Evolutionary conservation across 2,329 filamentous ascomycete species (phyloP).

Genomic region (Penicillium hordei): DNA sequence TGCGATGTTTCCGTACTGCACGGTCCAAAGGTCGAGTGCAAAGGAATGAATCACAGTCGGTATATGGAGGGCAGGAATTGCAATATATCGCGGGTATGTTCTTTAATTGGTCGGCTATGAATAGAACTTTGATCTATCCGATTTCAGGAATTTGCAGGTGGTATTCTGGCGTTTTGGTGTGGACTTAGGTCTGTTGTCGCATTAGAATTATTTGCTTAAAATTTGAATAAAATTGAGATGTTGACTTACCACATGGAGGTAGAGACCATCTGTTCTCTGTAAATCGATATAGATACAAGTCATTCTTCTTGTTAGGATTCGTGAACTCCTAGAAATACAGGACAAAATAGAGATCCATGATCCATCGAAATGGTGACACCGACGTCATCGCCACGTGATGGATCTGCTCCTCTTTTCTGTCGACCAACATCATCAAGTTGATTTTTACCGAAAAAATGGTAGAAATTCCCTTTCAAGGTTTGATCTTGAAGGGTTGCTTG

Average conservation of each 20-base stretch:
- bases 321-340: not conserved
- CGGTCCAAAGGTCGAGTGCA: not conserved
- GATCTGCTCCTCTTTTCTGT: slow-evolving; percentile 3
- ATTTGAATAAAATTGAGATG: too few relatives aligned
- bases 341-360: not conserved
- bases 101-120: not conserved
- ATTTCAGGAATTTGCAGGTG: not conserved
- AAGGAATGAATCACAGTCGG: not conserved
- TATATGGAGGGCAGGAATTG: not conserved
- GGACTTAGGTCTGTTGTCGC: not conserved
- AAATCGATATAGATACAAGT: not conserved
- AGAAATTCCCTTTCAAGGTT: not conserved
- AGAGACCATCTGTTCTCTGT: not conserved
- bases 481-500: not conserved
- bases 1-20: not conserved
- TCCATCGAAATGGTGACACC: not conserved
- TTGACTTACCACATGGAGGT: not conserved
- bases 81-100: not conserved
- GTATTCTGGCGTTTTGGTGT: not conserved
- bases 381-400: slow-evolving; percentile 24
- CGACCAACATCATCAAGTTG: not conserved
- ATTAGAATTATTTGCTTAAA: not conserved
- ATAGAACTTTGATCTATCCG: not conserved
- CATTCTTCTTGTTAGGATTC: not conserved
- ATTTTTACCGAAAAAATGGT: not conserved